These are phyloP conservation scores for Paramecium pentaurelia DNA, from an alignment of 73 alveolate genomes.

Conservation along the genomic window DNA sequence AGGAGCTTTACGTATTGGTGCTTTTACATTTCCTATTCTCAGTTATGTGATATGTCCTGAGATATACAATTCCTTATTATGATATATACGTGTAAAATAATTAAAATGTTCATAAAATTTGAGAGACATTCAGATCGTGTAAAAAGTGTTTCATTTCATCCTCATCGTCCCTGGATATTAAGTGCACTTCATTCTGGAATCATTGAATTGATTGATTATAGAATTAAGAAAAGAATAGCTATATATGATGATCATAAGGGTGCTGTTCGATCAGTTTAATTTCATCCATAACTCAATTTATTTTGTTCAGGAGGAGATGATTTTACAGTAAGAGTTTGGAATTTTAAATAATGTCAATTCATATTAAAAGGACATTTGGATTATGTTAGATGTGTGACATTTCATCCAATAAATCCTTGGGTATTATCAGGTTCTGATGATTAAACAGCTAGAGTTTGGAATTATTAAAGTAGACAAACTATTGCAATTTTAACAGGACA, in stretches of 20 bases:
- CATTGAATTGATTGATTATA: constrained; percentile 94
- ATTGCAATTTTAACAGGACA: constrained; percentile 95
- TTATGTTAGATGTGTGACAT: constrained; percentile 96
- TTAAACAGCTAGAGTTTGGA: constrained; percentile 92
- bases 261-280: constrained; percentile 51
- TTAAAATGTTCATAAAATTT: constrained; percentile 76
- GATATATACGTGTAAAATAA: not conserved
- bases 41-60: not conserved
- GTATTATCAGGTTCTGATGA: constrained; percentile 88
- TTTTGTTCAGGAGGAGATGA: constrained; percentile 99
- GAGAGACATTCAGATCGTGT: constrained; percentile 96
- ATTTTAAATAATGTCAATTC: constrained; percentile 74
- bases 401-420: constrained; percentile 99
- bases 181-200: constrained; percentile 86
- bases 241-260: constrained; percentile 92
- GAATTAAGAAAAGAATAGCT: constrained; percentile 63
- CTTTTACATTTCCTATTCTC: not conserved
- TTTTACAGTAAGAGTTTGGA: constrained; percentile 89
- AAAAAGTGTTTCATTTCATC: constrained; percentile 96
- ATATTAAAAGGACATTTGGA: constrained; percentile 95
- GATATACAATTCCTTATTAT: not conserved
- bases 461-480: constrained; percentile 90
- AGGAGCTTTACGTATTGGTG: not conserved
- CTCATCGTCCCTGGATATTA: constrained; percentile 95
- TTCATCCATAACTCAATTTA: constrained; percentile 84